These are phyloP conservation scores for Pistacia integerrima DNA, from an alignment of 345 rosid species.

Conservation along the genomic window DNA sequence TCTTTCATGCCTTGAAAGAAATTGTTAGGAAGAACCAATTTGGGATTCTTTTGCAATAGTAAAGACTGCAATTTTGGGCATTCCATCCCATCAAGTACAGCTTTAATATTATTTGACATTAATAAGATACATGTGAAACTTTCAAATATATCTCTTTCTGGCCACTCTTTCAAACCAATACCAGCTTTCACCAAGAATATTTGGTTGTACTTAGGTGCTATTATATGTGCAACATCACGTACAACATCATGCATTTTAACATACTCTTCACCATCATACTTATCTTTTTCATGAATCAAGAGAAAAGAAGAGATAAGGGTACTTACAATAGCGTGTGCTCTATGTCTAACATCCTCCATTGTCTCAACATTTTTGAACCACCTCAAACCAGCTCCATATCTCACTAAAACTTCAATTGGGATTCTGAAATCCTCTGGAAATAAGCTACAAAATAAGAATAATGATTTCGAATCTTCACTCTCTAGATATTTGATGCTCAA, in stretches of 20 bases:
- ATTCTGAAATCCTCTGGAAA: neutral
- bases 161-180: neutral
- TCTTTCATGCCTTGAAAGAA: conserved; percentile 12
- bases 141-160: neutral
- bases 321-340: neutral
- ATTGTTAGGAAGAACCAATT: neutral
- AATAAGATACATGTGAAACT: neutral
- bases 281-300: too few relatives aligned
- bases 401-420: neutral
- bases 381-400: neutral
- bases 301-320: neutral
- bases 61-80: conserved; percentile 4
- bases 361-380: neutral
- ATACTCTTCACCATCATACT: too few relatives aligned
- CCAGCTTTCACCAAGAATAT: neutral
- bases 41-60: neutral
- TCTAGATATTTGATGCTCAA: too few relatives aligned
- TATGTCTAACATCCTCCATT: neutral
- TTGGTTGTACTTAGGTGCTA: neutral
- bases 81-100: neutral
- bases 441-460: neutral
- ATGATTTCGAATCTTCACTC: too few relatives aligned
- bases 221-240: neutral
- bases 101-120: neutral
- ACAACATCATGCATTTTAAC: neutral